phyloP scores from a whole-genome alignment of 768 basidiomycete species.

The Russula earlei region DNA sequence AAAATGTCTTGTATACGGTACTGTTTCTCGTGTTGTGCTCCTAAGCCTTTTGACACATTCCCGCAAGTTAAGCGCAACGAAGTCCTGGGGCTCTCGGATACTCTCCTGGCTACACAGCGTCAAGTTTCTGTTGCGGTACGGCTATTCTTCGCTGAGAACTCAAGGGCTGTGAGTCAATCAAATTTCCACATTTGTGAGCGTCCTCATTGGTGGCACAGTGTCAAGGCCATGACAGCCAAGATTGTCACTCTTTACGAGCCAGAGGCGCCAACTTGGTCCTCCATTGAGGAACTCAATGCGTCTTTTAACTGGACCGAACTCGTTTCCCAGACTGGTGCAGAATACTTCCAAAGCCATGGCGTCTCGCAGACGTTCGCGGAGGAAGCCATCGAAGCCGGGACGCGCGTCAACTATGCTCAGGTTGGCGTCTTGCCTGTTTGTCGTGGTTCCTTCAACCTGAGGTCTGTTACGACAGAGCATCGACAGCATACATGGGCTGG shows the following conservation, averaged over 20 bases:
- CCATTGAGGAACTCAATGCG: constrained; percentile 30
- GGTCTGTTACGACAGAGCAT: constrained; percentile 40
- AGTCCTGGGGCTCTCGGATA: neutral
- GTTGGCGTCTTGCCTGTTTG: constrained; percentile 26
- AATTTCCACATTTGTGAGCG: neutral
- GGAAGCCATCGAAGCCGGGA: constrained; percentile 60
- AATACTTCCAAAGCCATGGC: constrained; percentile 45
- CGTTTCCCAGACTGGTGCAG: constrained; percentile 40
- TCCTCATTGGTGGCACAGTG: constrained; percentile 30
- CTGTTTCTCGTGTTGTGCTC: constrained; percentile 19
- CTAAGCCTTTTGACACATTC: neutral
- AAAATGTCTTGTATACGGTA: constrained; percentile 56
- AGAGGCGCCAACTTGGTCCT: constrained; percentile 50
- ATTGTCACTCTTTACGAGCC: constrained; percentile 47
- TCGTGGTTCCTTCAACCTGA: neutral
- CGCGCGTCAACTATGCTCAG: constrained; percentile 77
- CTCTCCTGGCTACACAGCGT: constrained; percentile 8
- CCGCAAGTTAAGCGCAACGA: neutral
- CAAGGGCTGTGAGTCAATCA: constrained; percentile 6
- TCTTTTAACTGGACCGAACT: constrained; percentile 25
- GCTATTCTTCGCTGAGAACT: constrained; percentile 3
- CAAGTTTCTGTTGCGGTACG: constrained; percentile 14
- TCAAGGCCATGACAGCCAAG: constrained; percentile 39
- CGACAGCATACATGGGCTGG: constrained; percentile 66
- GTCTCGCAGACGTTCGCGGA: constrained; percentile 47